Percentiles rank a stretch among this genome's conserved stretches.
These are phyloP conservation scores for Lignosus rhinocerotis DNA, from an alignment of 1,284 basidiomycete species.

Conservation along the genomic window DNA sequence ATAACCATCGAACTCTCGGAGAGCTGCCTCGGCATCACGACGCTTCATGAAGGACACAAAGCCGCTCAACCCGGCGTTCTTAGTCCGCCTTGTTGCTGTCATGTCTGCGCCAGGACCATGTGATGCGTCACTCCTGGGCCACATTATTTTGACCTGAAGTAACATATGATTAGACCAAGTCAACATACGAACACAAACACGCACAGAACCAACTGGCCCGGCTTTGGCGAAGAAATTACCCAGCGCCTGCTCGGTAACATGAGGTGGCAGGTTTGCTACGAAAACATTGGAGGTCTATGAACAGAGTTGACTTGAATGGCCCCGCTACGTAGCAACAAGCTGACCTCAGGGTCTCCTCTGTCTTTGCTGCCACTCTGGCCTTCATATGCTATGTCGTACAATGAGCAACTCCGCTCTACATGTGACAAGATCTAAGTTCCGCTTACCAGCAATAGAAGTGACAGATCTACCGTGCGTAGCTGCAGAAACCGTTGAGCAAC, in stretches of 20 bases:
- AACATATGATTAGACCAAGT: neutral
- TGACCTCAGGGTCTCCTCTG: slow-evolving; percentile 77
- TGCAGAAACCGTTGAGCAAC: slow-evolving; percentile 23
- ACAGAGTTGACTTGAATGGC: slow-evolving; percentile 33
- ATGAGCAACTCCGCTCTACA: neutral
- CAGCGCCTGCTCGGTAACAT: slow-evolving; percentile 81
- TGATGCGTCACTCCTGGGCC: slow-evolving; percentile 74
- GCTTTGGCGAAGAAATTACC: slow-evolving; percentile 69
- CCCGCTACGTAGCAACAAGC: slow-evolving; percentile 10
- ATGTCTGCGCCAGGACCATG: slow-evolving; percentile 75
- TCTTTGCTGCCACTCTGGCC: slow-evolving; percentile 89
- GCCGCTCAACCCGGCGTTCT: slow-evolving; percentile 80
- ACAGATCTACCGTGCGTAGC: slow-evolving; percentile 58
- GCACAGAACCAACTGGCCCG: slow-evolving; percentile 63
- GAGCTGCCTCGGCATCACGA: slow-evolving; percentile 84
- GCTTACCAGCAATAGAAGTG: slow-evolving; percentile 81
- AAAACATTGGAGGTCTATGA: slow-evolving; percentile 90
- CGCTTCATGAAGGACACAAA: slow-evolving; percentile 97
- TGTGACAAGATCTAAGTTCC: neutral
- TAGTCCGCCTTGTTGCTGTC: slow-evolving; percentile 64
- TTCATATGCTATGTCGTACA: slow-evolving; percentile 62
- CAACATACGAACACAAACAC: slow-evolving; percentile 20
- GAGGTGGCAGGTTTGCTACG: slow-evolving; percentile 85
- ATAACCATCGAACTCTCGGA: slow-evolving; percentile 86
- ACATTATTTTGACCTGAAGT: slow-evolving; percentile 89